Conservation (phyloP, 2,329 filamentous ascomycete species). For the Mariannaea elegans region DNA sequence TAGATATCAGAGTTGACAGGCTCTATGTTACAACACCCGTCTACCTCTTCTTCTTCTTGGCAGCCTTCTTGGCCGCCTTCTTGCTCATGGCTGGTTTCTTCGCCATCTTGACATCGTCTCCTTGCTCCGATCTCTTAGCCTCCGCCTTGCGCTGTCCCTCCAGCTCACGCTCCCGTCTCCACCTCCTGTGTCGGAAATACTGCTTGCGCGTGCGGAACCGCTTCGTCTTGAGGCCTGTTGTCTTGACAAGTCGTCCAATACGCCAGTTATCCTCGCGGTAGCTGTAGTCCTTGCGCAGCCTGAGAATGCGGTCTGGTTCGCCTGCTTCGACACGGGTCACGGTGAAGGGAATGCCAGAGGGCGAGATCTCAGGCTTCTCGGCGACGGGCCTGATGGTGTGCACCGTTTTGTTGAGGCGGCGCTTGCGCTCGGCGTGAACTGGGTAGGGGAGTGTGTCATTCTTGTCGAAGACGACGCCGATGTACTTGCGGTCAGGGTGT, state of each 20-base stretch:
- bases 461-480: conserved; percentile 89
- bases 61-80: conserved; percentile 49
- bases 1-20: neutral
- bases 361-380: conserved; percentile 51
- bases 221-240: conserved; percentile 59
- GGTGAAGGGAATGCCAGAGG: conserved; percentile 61
- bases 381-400: conserved; percentile 53
- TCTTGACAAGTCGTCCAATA: conserved; percentile 63
- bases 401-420: conserved; percentile 78
- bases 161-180: conserved; percentile 53
- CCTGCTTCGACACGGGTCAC: conserved; percentile 53
- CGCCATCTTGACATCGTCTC: conserved; percentile 40
- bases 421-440: conserved; percentile 74
- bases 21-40: neutral
- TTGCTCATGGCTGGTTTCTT: conserved; percentile 47
- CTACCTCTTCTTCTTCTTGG: conserved; percentile 51
- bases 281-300: conserved; percentile 62
- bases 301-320: conserved; percentile 58
- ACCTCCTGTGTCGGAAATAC: conserved; percentile 55
- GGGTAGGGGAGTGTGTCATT: conserved; percentile 82
- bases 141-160: conserved; percentile 52
- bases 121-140: conserved; percentile 45
- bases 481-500: conserved; percentile 91
- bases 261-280: conserved; percentile 70
- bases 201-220: conserved; percentile 61